phyloP scores from a whole-genome alignment of 345 rosid species.

The Gossypium rotundifolium region DNA sequence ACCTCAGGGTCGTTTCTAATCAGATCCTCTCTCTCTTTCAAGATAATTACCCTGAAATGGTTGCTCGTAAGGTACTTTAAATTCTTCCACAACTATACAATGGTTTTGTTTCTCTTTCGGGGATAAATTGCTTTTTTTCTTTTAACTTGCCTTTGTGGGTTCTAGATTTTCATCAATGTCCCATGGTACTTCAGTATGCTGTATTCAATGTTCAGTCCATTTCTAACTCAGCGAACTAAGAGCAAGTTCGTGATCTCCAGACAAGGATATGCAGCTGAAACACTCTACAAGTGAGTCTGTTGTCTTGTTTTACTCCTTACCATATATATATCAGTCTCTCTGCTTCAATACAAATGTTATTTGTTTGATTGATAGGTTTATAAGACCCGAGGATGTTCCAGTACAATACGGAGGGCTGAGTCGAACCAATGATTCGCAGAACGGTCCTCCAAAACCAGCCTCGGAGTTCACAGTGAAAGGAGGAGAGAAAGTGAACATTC shows the following conservation, averaged over 20 bases:
- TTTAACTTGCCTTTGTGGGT: not conserved
- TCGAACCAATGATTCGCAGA: not conserved
- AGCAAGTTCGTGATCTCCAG: conserved; percentile 89
- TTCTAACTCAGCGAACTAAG: conserved; percentile 91
- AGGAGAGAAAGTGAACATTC: conserved; percentile 85
- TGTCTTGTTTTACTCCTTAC: not conserved
- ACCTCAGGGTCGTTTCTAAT: conserved; percentile 83
- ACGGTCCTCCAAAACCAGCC: conserved; percentile 40
- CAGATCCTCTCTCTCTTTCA: conserved; percentile 90
- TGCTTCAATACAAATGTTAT: not conserved
- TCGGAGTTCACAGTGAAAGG: not conserved
- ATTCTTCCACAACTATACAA: no score
- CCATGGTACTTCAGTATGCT: conserved; percentile 94
- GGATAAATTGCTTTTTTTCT: not conserved
- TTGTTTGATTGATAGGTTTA: conserved; percentile 41
- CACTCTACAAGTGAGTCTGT: conserved; percentile 59
- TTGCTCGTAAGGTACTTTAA: conserved; percentile 75
- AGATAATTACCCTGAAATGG: conserved; percentile 99
- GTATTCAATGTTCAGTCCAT: conserved; percentile 87
- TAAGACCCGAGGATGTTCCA: conserved; percentile 39
- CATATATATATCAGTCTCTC: not conserved
- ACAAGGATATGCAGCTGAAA: conserved; percentile 86
- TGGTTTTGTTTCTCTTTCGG: no score
- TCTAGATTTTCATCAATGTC: conserved; percentile 86
- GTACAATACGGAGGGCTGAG: conserved; percentile 1